phyloP scores from a whole-genome alignment of 345 rosid genomes.

The Cochlearia excelsa region DNA sequence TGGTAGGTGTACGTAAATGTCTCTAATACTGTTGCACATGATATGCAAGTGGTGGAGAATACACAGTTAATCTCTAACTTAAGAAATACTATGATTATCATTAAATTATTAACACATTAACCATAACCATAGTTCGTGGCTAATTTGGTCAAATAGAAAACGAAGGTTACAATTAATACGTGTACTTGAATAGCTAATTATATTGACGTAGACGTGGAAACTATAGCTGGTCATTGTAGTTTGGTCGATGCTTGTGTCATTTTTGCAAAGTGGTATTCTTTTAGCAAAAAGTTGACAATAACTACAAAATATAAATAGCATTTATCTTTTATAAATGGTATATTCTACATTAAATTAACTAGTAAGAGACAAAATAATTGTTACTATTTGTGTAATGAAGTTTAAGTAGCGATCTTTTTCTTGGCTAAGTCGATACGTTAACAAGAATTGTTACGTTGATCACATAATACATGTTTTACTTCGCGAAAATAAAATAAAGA shows the following conservation, averaged over 20 bases:
- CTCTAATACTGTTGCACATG: slow-evolving; percentile 28
- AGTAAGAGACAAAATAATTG: too few relatives aligned
- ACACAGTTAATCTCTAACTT: too few relatives aligned
- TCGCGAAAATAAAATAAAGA: too few relatives aligned
- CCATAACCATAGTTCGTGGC: slow-evolving; percentile 14
- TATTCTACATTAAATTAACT: not conserved
- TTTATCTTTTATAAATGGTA: not conserved
- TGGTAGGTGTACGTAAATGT: slow-evolving; percentile 37
- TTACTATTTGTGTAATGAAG: too few relatives aligned
- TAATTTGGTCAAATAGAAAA: slow-evolving; percentile 5
- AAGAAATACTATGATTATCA: not conserved
- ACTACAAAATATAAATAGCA: slow-evolving; percentile 4
- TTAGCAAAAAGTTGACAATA: slow-evolving; percentile 26
- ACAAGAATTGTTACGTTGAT: too few relatives aligned
- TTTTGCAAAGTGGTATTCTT: slow-evolving; percentile 29
- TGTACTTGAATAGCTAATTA: slow-evolving; percentile 8
- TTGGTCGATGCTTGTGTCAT: slow-evolving; percentile 26
- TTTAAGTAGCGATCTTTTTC: too few relatives aligned
- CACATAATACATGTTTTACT: too few relatives aligned
- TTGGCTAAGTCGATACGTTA: too few relatives aligned
- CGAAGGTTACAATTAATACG: slow-evolving; percentile 1
- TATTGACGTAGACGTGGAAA: slow-evolving; percentile 27
- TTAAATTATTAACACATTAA: slow-evolving; percentile 10
- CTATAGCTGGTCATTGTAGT: slow-evolving; percentile 22
- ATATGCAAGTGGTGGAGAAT: not conserved